These are phyloP conservation scores for Candida mesenterica DNA, from an alignment of 1,139 yeast genomes.

Conservation along the genomic window DNA sequence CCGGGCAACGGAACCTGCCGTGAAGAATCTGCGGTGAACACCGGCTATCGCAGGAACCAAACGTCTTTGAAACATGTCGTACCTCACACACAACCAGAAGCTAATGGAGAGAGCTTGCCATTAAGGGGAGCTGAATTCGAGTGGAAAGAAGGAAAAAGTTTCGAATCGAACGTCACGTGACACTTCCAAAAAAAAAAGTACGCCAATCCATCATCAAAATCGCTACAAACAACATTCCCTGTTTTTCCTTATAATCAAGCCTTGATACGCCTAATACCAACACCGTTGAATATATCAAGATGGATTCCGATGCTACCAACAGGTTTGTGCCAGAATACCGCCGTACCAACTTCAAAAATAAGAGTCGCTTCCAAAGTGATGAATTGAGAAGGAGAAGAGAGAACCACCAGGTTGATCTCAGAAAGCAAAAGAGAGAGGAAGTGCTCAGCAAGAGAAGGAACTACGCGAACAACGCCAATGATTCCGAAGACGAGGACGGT, in stretches of 20 bases:
- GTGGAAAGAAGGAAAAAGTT: too few species aligned
- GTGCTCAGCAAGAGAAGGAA: constrained; percentile 91
- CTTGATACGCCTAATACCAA: background rate
- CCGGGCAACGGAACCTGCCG: constrained; percentile 4
- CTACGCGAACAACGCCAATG: constrained; percentile 42
- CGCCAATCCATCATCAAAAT: background rate
- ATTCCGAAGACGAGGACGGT: constrained; percentile 47
- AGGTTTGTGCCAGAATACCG: constrained; percentile 97
- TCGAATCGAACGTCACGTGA: too few species aligned
- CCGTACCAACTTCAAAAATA: constrained; percentile 93
- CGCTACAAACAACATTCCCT: background rate
- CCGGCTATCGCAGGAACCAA: too few species aligned
- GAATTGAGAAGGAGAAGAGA: constrained; percentile 98
- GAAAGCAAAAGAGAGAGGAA: constrained; percentile 96
- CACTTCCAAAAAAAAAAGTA: too few species aligned
- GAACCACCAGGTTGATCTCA: constrained; percentile 92
- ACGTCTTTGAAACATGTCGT: too few species aligned
- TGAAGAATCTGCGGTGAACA: constrained; percentile 7
- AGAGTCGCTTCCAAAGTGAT: constrained; percentile 91
- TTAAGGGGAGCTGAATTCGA: too few species aligned
- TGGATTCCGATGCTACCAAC: constrained; percentile 79
- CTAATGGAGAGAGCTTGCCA: too few species aligned
- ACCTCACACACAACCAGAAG: too few species aligned
- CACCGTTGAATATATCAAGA: constrained; percentile 17
- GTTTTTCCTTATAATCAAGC: background rate